phyloP scores from a whole-genome alignment of 2,329 filamentous ascomycete genomes.

The Thermothelomyces thermophilus region DNA sequence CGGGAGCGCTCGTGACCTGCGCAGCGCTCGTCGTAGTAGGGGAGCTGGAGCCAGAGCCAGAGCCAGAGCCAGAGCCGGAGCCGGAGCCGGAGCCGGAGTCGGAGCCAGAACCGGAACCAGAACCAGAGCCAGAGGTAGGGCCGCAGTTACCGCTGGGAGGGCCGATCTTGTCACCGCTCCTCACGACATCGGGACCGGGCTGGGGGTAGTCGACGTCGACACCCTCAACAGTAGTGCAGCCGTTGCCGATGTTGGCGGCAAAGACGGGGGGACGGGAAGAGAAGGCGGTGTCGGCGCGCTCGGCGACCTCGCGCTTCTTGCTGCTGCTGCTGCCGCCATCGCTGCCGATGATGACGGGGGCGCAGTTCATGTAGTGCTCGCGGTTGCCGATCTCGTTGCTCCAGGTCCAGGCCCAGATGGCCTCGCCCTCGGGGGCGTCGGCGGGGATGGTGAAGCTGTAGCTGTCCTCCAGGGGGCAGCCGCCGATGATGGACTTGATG shows the following conservation, averaged over 20 bases:
- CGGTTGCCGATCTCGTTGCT: slow-evolving; percentile 71
- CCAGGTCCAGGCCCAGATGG: slow-evolving; percentile 70
- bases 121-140: slow-evolving; percentile 20
- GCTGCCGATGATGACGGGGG: slow-evolving; percentile 55
- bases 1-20: slow-evolving; percentile 14
- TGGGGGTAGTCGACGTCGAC: slow-evolving; percentile 60
- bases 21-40: slow-evolving; percentile 5
- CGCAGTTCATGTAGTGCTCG: slow-evolving; percentile 86
- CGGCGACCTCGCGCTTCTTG: slow-evolving; percentile 8
- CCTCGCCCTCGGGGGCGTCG: slow-evolving; percentile 53
- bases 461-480: slow-evolving; percentile 44
- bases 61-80: slow-evolving; percentile 20
- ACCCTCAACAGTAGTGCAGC: slow-evolving; percentile 48
- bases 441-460: slow-evolving; percentile 62
- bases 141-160: slow-evolving; percentile 25
- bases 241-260: slow-evolving; percentile 59
- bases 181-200: slow-evolving; percentile 33
- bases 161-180: slow-evolving; percentile 3
- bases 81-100: slow-evolving; percentile 18
- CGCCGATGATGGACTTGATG: slow-evolving; percentile 51
- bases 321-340: slow-evolving; percentile 32
- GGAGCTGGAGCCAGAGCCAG: not conserved
- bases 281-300: slow-evolving; percentile 39
- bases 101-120: slow-evolving; percentile 12
- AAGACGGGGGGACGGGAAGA: slow-evolving; percentile 59